Evolutionary conservation across 2,329 filamentous ascomycete genomes (phyloP), one percentile per base, ranked within the genome.

Genomic region (Sordariomycetes sp.): DNA sequence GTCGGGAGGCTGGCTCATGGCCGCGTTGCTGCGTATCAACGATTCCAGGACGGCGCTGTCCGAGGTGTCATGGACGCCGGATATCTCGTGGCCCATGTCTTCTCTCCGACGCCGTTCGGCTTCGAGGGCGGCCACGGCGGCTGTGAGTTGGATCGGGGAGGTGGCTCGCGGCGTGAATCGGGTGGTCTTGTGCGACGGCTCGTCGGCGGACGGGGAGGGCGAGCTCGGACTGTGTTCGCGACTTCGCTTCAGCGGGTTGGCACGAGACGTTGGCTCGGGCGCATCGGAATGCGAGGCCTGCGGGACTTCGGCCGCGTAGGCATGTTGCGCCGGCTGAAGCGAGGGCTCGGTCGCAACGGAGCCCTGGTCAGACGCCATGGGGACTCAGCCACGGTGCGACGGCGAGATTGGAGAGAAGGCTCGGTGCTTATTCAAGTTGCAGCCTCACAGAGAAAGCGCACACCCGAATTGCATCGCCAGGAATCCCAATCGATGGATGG

Each of bases 321-420:
- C 70, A 66, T 55, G 69, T 63, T 53, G 72, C 69, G 59, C 70
- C 64, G 62, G 70, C 66, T 61, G 74, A 40, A 57, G 72, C 68
- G 77, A 72, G 68, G 74, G 71, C 71, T 80, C 77, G 64, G 77
- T 77, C 70, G 77, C 76, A 69, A 80, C 73, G 65, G 74, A 71
- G 67, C 74, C 76, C 66, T 76, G 74, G 67, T 79, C 77, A 63
- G 79, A 78, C 69, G 78, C 77, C 79, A 83, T 83, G 73, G 65
- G 61, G 60, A 65, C 62, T 63, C 56, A 59, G 61, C 60, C 61
- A 60, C 59, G 60, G 62, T 61, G 40, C 43, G 22, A 50, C 32
- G 55, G 12, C 22, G 18, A 40, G 24, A 5, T 25, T 11, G 22
- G 32, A 18, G 20, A 28, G 20, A 16, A 25, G 34, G 24, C 28